phyloP scores from a whole-genome alignment of 148 eudicot genomes.

The Spergularia bocconei region DNA sequence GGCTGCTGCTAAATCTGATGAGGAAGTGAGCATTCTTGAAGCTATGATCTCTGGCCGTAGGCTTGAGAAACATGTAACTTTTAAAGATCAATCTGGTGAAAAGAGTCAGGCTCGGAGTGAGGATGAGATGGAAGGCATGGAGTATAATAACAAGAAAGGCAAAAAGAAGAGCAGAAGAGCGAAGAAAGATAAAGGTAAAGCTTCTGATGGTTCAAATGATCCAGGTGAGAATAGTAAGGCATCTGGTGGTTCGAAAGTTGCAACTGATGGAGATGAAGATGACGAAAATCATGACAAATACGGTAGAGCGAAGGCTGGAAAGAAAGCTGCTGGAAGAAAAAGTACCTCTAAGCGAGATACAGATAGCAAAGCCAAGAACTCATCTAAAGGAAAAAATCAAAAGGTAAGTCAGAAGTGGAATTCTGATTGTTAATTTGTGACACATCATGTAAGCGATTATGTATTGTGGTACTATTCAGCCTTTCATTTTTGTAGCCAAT shows the following conservation, averaged over 20 bases:
- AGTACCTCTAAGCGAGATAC: constrained; percentile 46
- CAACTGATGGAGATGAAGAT: constrained; percentile 29
- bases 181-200: constrained; percentile 51
- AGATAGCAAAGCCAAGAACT: constrained; percentile 47
- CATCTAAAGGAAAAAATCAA: constrained; percentile 70
- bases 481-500: background rate
- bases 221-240: constrained; percentile 29
- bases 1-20: constrained; percentile 36
- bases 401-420: constrained; percentile 46
- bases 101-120: constrained; percentile 29
- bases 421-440: background rate
- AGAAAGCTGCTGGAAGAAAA: constrained; percentile 40
- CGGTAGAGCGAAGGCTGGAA: constrained; percentile 34
- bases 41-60: constrained; percentile 61
- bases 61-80: constrained; percentile 35
- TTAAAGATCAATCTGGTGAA: constrained; percentile 24
- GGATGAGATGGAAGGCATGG: constrained; percentile 59
- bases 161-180: constrained; percentile 68
- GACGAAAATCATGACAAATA: constrained; percentile 27
- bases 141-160: constrained; percentile 59
- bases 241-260: constrained; percentile 21
- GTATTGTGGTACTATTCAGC: background rate
- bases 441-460: background rate
- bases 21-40: constrained; percentile 60
- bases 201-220: constrained; percentile 15